Base-by-base conservation (phyloP, 1,284 basidiomycete species). In the Leccinum griseonigrum region DNA sequence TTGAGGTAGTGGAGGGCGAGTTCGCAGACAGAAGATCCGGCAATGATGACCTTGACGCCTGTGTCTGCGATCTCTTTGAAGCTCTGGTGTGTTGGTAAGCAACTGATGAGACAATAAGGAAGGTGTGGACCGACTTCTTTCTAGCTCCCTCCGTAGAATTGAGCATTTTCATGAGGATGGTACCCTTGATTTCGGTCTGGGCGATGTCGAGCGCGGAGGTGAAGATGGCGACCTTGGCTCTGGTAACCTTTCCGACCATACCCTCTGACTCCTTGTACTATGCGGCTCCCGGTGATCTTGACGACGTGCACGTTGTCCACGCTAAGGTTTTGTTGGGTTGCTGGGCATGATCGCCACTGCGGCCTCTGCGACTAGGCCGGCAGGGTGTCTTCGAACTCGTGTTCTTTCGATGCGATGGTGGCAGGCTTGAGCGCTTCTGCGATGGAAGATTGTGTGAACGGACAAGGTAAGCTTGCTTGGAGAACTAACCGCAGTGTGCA, bases 121-220 rank as follows among this genome's bases (percentile, higher is more conserved):
- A 22, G 22, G 22, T 22, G 13, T 43, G 8, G 9, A n/a, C 13
- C 62, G 56, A 93, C 94, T 80, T 94, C 22, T 95, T 82, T 97
- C 95, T 63, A 97, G 83, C 97, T 38, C 95, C 97, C 26, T 86
- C 83, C 3, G 95, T 94, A 74, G 99, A 99, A 79, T 97, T 95
- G 66, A 97, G 84, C 85, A 99, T 92, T 77, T 97, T 95, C 70
- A 99, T 85, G 54, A 99, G 83, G 2, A 99, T 97, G 2, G 97
- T 99, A 54, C 97, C 97, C 78, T 99, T 99, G 26, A 97, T 99
- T 79, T 99, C 97, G 26, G 97, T 98, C 77, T 99, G 97, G 14
- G 94, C 85, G 63, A 95, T 87, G 75, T 98, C 97, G 63, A 98
- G 83, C 2, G 92, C 92, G 66, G 88, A 94, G 0, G 96, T 98